Conservation (phyloP, 2,329 filamentous ascomycete species). For the Fusarium lateritium region DNA sequence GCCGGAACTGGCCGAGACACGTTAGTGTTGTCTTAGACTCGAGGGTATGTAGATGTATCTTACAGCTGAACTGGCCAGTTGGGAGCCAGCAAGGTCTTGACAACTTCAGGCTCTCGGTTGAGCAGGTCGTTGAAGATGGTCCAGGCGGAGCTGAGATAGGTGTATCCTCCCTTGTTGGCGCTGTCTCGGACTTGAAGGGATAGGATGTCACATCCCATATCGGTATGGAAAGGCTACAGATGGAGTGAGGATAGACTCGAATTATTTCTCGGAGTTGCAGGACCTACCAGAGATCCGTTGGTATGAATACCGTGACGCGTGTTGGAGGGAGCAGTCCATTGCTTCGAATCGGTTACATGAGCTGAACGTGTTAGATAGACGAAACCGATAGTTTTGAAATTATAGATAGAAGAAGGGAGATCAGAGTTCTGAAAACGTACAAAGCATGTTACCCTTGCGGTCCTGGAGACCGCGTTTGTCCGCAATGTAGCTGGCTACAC, state of each 20-base stretch:
- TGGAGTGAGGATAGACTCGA: slow-evolving; percentile 12
- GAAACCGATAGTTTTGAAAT: not conserved
- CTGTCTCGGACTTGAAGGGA: slow-evolving; percentile 63
- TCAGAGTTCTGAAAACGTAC: slow-evolving; percentile 52
- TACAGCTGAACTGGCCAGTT: slow-evolving; percentile 66
- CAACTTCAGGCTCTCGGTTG: slow-evolving; percentile 55
- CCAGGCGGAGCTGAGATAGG: slow-evolving; percentile 61
- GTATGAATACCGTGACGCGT: slow-evolving; percentile 67
- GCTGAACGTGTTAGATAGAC: slow-evolving; percentile 52
- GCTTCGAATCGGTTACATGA: slow-evolving; percentile 63
- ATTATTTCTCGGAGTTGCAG: slow-evolving; percentile 1
- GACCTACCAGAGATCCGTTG: slow-evolving; percentile 59
- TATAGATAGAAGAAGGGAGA: not conserved
- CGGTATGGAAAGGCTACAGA: slow-evolving; percentile 63
- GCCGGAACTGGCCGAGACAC: slow-evolving; percentile 36
- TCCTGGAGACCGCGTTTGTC: slow-evolving; percentile 67
- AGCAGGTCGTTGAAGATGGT: slow-evolving; percentile 62
- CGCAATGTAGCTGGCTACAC: slow-evolving; percentile 70
- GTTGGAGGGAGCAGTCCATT: slow-evolving; percentile 61
- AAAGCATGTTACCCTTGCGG: slow-evolving; percentile 62
- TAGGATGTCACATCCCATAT: slow-evolving; percentile 67
- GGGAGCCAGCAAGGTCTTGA: slow-evolving; percentile 56
- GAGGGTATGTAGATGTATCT: slow-evolving; percentile 35
- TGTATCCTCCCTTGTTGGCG: slow-evolving; percentile 61
- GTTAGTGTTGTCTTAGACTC: slow-evolving; percentile 29